Conservation (phyloP, 768 basidiomycete species). For the Lentinula aciculospora region DNA sequence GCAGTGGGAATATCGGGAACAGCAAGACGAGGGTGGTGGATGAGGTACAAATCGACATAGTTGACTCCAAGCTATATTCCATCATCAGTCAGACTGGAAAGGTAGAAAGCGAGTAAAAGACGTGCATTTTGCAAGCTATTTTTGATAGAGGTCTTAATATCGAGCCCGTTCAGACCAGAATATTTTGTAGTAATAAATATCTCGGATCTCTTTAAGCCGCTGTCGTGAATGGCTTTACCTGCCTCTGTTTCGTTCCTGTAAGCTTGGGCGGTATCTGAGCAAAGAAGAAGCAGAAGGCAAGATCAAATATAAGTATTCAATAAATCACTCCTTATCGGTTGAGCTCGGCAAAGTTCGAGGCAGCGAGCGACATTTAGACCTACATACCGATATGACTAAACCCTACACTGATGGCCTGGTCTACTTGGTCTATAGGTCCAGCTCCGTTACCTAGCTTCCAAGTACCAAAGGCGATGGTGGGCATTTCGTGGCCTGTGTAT, state of each 20-base stretch:
- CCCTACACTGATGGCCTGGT: constrained; percentile 55
- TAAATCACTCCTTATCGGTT: too few species aligned
- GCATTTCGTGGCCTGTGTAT: constrained; percentile 40
- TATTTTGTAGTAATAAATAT: constrained; percentile 67
- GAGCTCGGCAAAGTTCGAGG: background rate
- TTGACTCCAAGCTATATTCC: constrained; percentile 48
- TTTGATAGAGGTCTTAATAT: constrained; percentile 48
- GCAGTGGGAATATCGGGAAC: constrained; percentile 52
- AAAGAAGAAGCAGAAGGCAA: too few species aligned
- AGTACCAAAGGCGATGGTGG: constrained; percentile 57
- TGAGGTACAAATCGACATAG: constrained; percentile 69
- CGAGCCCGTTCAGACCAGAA: constrained; percentile 43
- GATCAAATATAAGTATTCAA: too few species aligned
- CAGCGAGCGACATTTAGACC: background rate
- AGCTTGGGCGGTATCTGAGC: constrained; percentile 51
- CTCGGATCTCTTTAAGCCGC: constrained; percentile 48
- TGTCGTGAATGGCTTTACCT: constrained; percentile 43
- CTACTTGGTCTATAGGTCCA: constrained; percentile 45
- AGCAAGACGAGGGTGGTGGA: constrained; percentile 52
- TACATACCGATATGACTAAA: constrained; percentile 57
- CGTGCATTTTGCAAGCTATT: constrained; percentile 53
- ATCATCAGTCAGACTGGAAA: background rate
- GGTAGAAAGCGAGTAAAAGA: background rate
- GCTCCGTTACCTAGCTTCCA: constrained; percentile 60
- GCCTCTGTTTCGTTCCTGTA: constrained; percentile 60